Evolutionary conservation across 2,329 filamentous ascomycete species (phyloP).

Genomic region (Penicillium italicum): DNA sequence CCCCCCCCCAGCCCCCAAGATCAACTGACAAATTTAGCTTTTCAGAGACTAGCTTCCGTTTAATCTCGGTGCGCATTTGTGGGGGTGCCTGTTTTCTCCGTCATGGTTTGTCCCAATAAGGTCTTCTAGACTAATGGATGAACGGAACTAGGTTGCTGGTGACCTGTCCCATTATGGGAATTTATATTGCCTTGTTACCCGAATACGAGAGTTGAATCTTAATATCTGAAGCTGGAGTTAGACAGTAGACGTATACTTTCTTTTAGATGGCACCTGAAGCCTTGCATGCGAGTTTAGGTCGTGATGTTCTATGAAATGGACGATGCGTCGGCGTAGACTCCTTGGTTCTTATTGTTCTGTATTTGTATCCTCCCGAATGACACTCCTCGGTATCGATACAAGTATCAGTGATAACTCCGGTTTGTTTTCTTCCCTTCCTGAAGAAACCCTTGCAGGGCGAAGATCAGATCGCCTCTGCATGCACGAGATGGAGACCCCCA

Average conservation of each 20-base stretch:
- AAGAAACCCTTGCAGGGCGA: not conserved
- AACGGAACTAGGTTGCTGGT: not conserved
- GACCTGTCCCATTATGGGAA: not conserved
- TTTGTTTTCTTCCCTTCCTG: not conserved
- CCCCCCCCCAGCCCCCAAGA: not conserved
- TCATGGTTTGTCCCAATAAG: not conserved
- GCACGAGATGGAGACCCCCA: not conserved
- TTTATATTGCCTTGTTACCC: conserved; percentile 8
- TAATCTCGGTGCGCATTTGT: not conserved
- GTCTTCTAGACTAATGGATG: not conserved
- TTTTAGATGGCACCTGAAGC: not conserved
- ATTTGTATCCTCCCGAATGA: not conserved
- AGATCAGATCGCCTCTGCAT: not conserved
- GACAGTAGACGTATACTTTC: not conserved
- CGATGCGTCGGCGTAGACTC: conserved; percentile 4
- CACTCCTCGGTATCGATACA: not conserved
- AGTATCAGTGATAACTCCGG: not conserved
- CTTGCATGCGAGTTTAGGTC: not conserved
- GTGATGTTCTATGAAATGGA: conserved; percentile 5
- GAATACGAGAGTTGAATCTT: not conserved
- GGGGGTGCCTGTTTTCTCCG: not conserved
- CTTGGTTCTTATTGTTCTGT: not conserved
- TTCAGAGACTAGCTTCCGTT: not conserved
- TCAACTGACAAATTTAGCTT: not conserved
- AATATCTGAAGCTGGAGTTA: not conserved